Conservation (phyloP, 768 basidiomycete genomes). For the Tylopilus rubrobrunneus region DNA sequence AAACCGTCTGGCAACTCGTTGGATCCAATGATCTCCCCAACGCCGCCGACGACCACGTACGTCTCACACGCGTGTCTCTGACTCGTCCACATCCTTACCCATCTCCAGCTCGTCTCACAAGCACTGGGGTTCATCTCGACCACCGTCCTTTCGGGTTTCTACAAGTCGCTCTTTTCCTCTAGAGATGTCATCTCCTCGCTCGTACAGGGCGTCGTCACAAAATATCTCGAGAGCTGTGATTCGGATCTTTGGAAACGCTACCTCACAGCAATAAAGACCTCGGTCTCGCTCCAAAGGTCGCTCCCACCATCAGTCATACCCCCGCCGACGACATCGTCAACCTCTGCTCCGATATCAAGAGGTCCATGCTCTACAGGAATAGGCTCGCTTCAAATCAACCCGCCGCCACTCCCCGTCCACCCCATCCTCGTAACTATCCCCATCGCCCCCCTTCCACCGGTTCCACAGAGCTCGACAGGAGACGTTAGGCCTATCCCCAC, state of each 20-base stretch:
- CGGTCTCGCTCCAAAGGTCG: conserved; percentile 66
- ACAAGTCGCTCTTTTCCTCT: conserved; percentile 75
- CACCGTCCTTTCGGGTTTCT: conserved; percentile 83
- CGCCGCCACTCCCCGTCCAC: conserved; percentile 1
- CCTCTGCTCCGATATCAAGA: conserved; percentile 62
- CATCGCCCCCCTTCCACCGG: conserved; percentile 40
- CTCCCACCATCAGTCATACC: conserved; percentile 57
- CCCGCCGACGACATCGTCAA: conserved; percentile 71
- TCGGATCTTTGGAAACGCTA: conserved; percentile 74
- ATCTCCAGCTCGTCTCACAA: conserved; percentile 75
- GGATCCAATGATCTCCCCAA: conserved; percentile 63
- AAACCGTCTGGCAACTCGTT: conserved; percentile 86
- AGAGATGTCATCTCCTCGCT: conserved; percentile 79
- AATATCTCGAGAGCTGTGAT: conserved; percentile 86
- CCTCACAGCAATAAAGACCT: conserved; percentile 56
- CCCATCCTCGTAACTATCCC: conserved; percentile 28
- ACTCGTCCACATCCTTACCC: neutral
- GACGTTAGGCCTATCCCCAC: conserved; percentile 54
- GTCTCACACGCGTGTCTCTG: conserved; percentile 12
- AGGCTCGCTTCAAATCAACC: conserved; percentile 39
- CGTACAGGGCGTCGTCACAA: conserved; percentile 82
- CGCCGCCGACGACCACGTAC: conserved; percentile 70
- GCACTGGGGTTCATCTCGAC: conserved; percentile 89
- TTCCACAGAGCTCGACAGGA: conserved; percentile 52
- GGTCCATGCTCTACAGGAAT: conserved; percentile 62